These are phyloP conservation scores for Xylariales sp. DNA, from an alignment of 2,329 filamentous ascomycete species.

Conservation along the genomic window DNA sequence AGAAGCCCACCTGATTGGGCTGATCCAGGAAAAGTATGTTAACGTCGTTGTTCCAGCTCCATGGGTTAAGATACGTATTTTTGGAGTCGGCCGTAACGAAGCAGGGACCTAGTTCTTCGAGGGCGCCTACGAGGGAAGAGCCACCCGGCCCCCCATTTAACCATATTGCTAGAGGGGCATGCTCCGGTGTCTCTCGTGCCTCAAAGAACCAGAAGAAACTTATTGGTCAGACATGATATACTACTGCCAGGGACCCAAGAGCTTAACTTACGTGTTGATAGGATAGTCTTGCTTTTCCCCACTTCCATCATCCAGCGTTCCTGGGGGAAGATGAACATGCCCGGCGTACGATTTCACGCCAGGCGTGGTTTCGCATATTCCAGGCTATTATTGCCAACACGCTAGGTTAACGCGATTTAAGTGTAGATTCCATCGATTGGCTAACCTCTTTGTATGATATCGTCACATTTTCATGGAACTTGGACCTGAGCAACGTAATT, in stretches of 20 bases:
- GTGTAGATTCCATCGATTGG: too few relatives aligned
- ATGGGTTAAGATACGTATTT: constrained; percentile 48
- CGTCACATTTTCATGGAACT: constrained; percentile 52
- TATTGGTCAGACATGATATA: constrained; percentile 37
- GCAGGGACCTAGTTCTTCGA: constrained; percentile 47
- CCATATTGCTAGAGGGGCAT: constrained; percentile 46
- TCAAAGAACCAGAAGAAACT: constrained; percentile 34
- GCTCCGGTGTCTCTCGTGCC: constrained; percentile 22
- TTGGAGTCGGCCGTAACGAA: constrained; percentile 39
- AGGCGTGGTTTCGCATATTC: constrained; percentile 47
- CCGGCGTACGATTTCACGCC: constrained; percentile 59
- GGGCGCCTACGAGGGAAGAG: constrained; percentile 47
- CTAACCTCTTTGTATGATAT: constrained; percentile 52
- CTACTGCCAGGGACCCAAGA: neutral
- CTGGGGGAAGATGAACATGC: constrained; percentile 51
- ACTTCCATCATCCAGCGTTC: constrained; percentile 24
- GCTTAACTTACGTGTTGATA: constrained; percentile 39
- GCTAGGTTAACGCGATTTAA: too few relatives aligned
- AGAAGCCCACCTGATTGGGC: constrained; percentile 59
- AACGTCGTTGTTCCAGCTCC: constrained; percentile 53
- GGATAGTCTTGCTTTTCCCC: constrained; percentile 43
- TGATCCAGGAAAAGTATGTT: constrained; percentile 51
- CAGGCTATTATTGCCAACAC: too few relatives aligned
- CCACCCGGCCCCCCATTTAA: constrained; percentile 55
- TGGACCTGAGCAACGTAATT: constrained; percentile 48